Conservation (phyloP, 352 stramenopile species). For the Globisporangium camurandrum region DNA sequence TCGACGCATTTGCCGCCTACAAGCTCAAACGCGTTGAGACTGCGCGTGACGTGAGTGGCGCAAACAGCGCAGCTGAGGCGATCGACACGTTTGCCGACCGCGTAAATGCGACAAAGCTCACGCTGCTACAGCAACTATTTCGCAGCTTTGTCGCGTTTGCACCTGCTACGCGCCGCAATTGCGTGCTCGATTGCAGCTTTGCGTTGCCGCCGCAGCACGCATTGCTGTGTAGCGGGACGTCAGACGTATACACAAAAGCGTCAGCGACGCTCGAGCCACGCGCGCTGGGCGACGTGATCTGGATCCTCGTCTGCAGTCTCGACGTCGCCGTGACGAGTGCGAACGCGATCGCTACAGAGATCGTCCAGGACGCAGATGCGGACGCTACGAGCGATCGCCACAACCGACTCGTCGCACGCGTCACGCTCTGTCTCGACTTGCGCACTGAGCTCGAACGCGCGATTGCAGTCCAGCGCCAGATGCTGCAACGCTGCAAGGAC, state of each 20-base stretch:
- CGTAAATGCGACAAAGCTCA: conserved; percentile 34
- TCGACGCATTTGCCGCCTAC: conserved; percentile 8
- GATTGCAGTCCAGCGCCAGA: conserved; percentile 20
- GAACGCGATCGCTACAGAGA: conserved; percentile 15
- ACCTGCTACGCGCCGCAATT: conserved; percentile 14
- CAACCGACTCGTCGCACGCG: conserved; percentile 15
- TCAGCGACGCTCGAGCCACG: conserved; percentile 10
- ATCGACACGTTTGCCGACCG: conserved; percentile 13
- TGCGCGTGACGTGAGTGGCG: not conserved
- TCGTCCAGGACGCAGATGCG: no score
- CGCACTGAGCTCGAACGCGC: conserved; percentile 31
- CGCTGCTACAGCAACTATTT: conserved; percentile 39
- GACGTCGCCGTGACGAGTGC: conserved; percentile 29
- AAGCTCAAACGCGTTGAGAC: not conserved
- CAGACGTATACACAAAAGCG: conserved; percentile 7
- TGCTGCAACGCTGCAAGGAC: conserved; percentile 11
- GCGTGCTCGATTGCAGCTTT: conserved; percentile 43
- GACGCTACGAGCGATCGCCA: conserved; percentile 2
- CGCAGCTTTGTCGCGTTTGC: conserved; percentile 37
- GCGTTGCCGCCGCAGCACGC: no score
- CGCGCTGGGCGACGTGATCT: conserved; percentile 27
- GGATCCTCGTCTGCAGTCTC: conserved; percentile 42
- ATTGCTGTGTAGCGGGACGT: no score
- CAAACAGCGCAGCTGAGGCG: not conserved
- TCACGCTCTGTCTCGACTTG: conserved; percentile 40